Conservation (phyloP, 176 grass and related monocot species). For the Carex myosuroides region DNA sequence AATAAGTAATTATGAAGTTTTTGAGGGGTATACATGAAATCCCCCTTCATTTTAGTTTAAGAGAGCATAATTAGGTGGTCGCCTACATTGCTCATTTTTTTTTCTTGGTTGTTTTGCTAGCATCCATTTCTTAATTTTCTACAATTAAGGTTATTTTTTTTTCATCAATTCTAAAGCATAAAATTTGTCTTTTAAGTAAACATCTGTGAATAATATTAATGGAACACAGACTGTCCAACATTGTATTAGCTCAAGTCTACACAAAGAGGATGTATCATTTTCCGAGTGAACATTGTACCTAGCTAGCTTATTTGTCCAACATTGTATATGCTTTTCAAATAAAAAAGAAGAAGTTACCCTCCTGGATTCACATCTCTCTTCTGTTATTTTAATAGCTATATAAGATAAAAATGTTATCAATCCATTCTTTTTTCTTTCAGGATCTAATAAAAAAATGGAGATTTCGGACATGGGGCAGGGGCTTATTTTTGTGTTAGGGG, state of each 20-base stretch:
- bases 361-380: not conserved
- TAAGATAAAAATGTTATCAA: not conserved
- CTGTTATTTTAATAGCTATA: not conserved
- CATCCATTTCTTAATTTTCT: not conserved
- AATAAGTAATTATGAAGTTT: too few species aligned
- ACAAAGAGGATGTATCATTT: not conserved
- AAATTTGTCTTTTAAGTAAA: not conserved
- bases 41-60: not conserved
- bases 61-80: not conserved
- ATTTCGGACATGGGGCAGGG: not conserved
- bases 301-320: not conserved
- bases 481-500: not conserved
- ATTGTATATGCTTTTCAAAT: not conserved
- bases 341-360: not conserved
- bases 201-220: not conserved
- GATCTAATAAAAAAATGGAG: not conserved
- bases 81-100: not conserved
- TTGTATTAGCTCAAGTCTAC: not conserved
- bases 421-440: not conserved
- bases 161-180: not conserved
- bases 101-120: not conserved
- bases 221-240: not conserved
- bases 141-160: not conserved
- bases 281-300: not conserved
- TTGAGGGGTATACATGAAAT: too few species aligned